Conservation (phyloP, 1,139 yeast species). For the Trichomonascaceae sp. region DNA sequence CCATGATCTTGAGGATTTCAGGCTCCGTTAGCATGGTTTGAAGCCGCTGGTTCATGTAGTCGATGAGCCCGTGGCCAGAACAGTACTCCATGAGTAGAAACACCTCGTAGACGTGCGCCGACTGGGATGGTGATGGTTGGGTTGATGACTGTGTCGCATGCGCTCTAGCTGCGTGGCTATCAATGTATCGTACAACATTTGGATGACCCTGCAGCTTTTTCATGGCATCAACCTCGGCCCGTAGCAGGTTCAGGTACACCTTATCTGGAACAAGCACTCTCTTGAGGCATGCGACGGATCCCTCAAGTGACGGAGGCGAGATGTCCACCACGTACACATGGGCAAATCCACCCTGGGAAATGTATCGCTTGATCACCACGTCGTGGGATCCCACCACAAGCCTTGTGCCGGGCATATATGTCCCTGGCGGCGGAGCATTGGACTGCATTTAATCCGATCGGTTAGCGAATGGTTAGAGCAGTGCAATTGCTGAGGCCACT, state of each 20-base stretch:
- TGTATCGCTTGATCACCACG: constrained; percentile 42
- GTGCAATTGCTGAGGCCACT: neutral
- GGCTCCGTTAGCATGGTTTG: constrained; percentile 67
- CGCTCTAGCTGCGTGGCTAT: constrained; percentile 80
- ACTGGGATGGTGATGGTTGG: too few species aligned
- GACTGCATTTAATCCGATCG: neutral
- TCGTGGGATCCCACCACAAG: constrained; percentile 56
- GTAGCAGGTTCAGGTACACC: constrained; percentile 46
- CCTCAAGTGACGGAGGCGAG: constrained; percentile 29
- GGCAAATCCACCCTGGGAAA: constrained; percentile 70
- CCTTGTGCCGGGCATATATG: constrained; percentile 52
- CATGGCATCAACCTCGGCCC: constrained; percentile 80
- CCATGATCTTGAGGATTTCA: constrained; percentile 74
- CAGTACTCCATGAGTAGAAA: constrained; percentile 89
- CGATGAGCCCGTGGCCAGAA: constrained; percentile 67
- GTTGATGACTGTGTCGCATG: neutral
- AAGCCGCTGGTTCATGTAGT: constrained; percentile 86
- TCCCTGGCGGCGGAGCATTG: constrained; percentile 29
- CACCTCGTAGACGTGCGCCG: constrained; percentile 66
- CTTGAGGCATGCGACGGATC: constrained; percentile 44
- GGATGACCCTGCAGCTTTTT: constrained; percentile 60
- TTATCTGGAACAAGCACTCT: constrained; percentile 69
- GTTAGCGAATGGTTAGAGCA: neutral
- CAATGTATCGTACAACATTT: constrained; percentile 78
- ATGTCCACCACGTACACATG: constrained; percentile 58